A percentile compares a stretch with the other conserved stretches of the same genome.
Evolutionary conservation across 2,329 filamentous ascomycete genomes (phyloP).

Genomic region (Exophiala dermatitidis): DNA sequence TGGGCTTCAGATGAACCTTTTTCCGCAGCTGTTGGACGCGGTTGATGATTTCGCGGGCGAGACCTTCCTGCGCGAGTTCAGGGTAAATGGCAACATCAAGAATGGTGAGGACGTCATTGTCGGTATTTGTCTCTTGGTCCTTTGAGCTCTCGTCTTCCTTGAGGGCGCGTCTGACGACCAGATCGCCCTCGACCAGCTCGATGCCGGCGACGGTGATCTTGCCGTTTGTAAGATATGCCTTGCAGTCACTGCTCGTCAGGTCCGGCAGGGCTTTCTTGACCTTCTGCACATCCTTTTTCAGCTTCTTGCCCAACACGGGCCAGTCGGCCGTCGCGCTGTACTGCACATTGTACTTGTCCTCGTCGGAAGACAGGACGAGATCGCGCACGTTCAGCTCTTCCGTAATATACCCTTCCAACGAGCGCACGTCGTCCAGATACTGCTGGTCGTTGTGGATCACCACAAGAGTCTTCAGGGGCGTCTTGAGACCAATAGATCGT

Average conservation of each 20-base stretch:
- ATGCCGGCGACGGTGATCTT: constrained; percentile 81
- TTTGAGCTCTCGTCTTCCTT: constrained; percentile 64
- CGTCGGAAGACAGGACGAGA: constrained; percentile 74
- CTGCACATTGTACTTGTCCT: constrained; percentile 84
- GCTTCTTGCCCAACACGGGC: constrained; percentile 90
- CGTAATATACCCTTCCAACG: constrained; percentile 76
- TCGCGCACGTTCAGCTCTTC: constrained; percentile 90
- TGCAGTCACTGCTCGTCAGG: constrained; percentile 72
- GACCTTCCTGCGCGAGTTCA: constrained; percentile 77
- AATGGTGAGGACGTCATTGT: constrained; percentile 83
- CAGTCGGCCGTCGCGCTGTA: constrained; percentile 88
- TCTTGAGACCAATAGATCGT: constrained; percentile 77
- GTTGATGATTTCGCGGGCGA: constrained; percentile 88
- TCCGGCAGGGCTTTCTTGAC: constrained; percentile 84
- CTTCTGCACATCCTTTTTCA: constrained; percentile 87
- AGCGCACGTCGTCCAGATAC: constrained; percentile 80
- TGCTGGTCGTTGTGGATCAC: constrained; percentile 78
- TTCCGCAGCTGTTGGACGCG: constrained; percentile 88
- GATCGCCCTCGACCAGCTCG: constrained; percentile 69
- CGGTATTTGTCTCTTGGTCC: constrained; percentile 77
- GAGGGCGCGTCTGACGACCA: constrained; percentile 72
- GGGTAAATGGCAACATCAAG: constrained; percentile 77
- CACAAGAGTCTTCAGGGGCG: constrained; percentile 78
- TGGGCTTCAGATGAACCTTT: constrained; percentile 82
- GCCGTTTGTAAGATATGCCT: constrained; percentile 65